Evolutionary conservation across 23 red algal genomes (phyloP).

Genomic region (Agarophyton chilense): DNA sequence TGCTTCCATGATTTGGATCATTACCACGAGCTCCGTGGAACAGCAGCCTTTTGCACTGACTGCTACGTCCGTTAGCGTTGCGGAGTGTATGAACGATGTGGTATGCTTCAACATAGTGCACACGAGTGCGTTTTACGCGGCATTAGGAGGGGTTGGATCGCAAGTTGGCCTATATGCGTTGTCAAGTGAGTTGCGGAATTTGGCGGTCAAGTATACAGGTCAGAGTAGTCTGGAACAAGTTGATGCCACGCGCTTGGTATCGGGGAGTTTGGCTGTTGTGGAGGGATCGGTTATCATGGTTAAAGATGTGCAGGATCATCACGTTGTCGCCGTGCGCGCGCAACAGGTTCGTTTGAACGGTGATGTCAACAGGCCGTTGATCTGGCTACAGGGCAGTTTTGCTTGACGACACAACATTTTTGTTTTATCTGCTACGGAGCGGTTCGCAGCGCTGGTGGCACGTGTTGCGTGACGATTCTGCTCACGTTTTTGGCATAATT

Average conservation of each 20-base stretch:
- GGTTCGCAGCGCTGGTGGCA: not conserved
- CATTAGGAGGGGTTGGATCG: conserved; percentile 48
- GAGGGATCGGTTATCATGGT: not conserved
- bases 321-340: not conserved
- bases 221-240: not conserved
- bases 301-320: conserved; percentile 34
- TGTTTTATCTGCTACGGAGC: not conserved
- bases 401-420: not conserved
- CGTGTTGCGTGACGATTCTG: not conserved
- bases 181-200: not conserved
- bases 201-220: conserved; percentile 35
- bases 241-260: not conserved
- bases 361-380: not conserved
- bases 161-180: conserved; percentile 27
- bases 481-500: not conserved
- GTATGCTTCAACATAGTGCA: conserved; percentile 48
- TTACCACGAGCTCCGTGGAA: conserved; percentile 17
- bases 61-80: conserved; percentile 53
- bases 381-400: conserved; percentile 26
- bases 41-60: conserved; percentile 26
- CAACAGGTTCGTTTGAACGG: not conserved
- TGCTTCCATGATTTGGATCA: conserved; percentile 32
- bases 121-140: conserved; percentile 32
- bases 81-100: conserved; percentile 1
- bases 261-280: not conserved